phyloP scores from a whole-genome alignment of 495 filamentous ascomycete genomes.

The Penicillium lividum region DNA sequence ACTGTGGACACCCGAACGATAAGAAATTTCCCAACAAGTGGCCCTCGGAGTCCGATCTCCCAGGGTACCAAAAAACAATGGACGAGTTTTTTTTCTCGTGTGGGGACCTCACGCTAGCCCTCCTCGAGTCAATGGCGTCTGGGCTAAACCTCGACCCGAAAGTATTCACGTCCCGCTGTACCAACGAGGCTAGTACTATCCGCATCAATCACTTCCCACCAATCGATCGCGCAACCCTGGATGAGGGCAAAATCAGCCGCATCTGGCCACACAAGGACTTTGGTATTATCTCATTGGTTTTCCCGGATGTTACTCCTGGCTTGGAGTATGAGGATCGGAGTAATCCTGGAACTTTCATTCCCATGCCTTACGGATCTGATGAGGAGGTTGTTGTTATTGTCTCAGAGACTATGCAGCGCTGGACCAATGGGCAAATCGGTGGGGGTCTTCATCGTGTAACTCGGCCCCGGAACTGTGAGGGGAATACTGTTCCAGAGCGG shows the following conservation, averaged over 20 bases:
- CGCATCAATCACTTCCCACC: conserved; percentile 19
- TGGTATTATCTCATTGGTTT: conserved; percentile 40
- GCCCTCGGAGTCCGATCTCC: conserved; percentile 11
- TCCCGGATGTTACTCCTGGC: conserved; percentile 36
- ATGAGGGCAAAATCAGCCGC: conserved; percentile 17
- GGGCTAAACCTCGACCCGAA: not conserved
- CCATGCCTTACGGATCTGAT: conserved; percentile 18
- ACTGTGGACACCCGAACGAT: conserved; percentile 9
- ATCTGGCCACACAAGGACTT: conserved; percentile 40
- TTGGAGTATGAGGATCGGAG: conserved; percentile 36
- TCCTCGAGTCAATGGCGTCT: conserved; percentile 4
- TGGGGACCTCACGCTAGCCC: conserved; percentile 5
- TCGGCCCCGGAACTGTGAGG: conserved; percentile 2
- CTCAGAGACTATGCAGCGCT: conserved; percentile 18
- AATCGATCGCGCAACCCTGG: conserved; percentile 6
- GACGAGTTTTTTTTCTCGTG: conserved; percentile 13
- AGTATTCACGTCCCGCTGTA: conserved; percentile 7
- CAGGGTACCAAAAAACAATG: conserved; percentile 9
- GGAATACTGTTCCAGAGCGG: conserved; percentile 7
- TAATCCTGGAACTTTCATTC: conserved; percentile 12
- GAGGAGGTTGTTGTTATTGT: conserved; percentile 45
- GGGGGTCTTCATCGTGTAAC: conserved; percentile 48
- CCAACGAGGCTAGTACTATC: conserved; percentile 1
- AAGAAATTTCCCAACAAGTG: conserved; percentile 12
- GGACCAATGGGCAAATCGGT: conserved; percentile 36